phyloP scores from a whole-genome alignment of 345 rosid species.

The Clausena lansium region DNA sequence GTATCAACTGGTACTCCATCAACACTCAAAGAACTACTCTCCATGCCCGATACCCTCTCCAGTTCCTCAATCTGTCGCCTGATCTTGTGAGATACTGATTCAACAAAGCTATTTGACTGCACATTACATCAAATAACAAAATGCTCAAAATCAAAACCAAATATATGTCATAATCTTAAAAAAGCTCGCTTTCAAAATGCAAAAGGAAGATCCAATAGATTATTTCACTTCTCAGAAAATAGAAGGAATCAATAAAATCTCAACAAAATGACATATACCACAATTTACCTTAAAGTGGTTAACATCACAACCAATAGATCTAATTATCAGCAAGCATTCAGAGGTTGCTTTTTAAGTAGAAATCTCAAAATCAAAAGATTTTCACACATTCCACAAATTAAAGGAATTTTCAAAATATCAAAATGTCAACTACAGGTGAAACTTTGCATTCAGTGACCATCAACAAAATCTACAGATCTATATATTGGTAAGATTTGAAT shows the following conservation, averaged over 20 bases:
- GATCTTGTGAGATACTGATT: slow-evolving; percentile 93
- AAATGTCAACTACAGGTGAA: background rate
- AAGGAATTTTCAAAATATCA: background rate
- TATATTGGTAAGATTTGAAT: background rate
- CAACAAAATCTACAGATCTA: slow-evolving; percentile 1
- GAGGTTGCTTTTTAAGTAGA: background rate
- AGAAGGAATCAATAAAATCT: background rate
- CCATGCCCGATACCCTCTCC: slow-evolving; percentile 81
- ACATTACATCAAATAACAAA: slow-evolving; percentile 19
- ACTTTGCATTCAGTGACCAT: background rate
- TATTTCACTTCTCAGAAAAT: background rate
- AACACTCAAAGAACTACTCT: slow-evolving; percentile 82
- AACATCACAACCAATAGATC: background rate
- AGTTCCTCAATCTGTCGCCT: slow-evolving; percentile 97
- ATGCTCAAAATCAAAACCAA: slow-evolving; percentile 5
- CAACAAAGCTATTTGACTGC: slow-evolving; percentile 89
- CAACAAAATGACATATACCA: background rate
- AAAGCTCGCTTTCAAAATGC: background rate
- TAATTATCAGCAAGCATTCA: background rate
- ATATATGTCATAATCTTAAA: background rate
- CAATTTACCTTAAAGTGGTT: background rate
- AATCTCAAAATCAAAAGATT: background rate
- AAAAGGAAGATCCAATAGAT: background rate
- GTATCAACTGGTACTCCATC: slow-evolving; percentile 98
- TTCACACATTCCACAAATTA: background rate